A percentile compares a stretch with the other conserved stretches of the same genome.
phyloP scores from a whole-genome alignment of 495 filamentous ascomycete species.

The Ascobolus immersus region DNA sequence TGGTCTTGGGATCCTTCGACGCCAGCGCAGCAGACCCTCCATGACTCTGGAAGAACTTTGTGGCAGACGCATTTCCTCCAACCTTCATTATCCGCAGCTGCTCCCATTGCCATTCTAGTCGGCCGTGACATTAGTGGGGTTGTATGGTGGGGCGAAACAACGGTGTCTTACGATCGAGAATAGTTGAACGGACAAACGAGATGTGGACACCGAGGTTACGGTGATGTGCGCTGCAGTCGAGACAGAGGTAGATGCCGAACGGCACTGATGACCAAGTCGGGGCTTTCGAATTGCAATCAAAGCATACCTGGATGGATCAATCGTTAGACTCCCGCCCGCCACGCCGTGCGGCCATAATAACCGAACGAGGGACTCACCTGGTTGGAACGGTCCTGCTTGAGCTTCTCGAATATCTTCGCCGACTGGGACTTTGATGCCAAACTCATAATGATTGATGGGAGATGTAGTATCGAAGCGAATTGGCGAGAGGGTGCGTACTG shows the following conservation, averaged over 20 bases:
- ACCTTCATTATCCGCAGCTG: constrained; percentile 96
- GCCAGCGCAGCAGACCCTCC: constrained; percentile 79
- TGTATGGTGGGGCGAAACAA: constrained; percentile 1
- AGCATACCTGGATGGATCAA: constrained; percentile 49
- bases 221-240: constrained; percentile 85
- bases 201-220: constrained; percentile 83
- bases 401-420: constrained; percentile 92
- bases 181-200: constrained; percentile 93
- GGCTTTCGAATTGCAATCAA: constrained; percentile 89
- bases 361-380: constrained; percentile 34
- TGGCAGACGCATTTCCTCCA: constrained; percentile 91
- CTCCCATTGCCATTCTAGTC: constrained; percentile 97
- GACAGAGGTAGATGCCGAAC: constrained; percentile 89
- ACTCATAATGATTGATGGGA: constrained; percentile 33
- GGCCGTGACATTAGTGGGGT: constrained; percentile 6
- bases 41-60: constrained; percentile 89
- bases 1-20: constrained; percentile 86
- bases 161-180: constrained; percentile 65
- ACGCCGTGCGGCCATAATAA: neutral
- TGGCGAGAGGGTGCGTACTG: neutral
- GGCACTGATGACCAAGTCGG: constrained; percentile 96
- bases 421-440: constrained; percentile 78
- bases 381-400: constrained; percentile 80
- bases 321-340: neutral
- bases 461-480: neutral